phyloP scores from a whole-genome alignment of 352 stramenopile species.

The Thalassiosira hispida region DNA sequence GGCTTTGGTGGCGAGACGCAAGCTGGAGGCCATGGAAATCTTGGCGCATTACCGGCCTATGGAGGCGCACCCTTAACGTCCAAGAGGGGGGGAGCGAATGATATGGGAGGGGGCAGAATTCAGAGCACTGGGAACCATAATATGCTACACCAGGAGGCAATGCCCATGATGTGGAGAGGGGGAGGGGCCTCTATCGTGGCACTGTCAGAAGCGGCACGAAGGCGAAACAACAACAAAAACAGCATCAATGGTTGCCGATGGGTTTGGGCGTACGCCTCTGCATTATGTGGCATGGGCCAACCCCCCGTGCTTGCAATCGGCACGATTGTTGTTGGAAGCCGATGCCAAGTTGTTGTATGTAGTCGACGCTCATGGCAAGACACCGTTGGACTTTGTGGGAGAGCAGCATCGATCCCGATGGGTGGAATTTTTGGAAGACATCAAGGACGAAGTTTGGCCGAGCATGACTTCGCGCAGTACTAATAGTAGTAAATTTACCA shows the following conservation, averaged over 20 bases:
- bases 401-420: conserved; percentile 9
- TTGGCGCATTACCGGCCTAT: too few relatives aligned
- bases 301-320: conserved; percentile 34
- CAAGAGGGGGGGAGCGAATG: too few relatives aligned
- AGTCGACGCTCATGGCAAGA: conserved; percentile 48
- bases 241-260: conserved; percentile 47
- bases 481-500: background rate
- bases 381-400: conserved; percentile 51
- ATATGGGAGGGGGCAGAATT: too few relatives aligned
- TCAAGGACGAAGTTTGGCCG: conserved; percentile 45
- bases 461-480: background rate
- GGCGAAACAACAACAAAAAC: conserved; percentile 8
- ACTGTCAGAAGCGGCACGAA: too few relatives aligned
- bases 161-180: too few relatives aligned
- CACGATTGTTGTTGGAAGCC: conserved; percentile 27
- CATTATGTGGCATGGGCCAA: conserved; percentile 52
- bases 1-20: too few relatives aligned
- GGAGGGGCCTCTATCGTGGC: too few relatives aligned
- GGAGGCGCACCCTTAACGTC: too few relatives aligned
- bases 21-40: too few relatives aligned
- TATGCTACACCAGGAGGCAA: too few relatives aligned
- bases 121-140: too few relatives aligned
- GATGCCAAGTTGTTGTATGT: conserved; percentile 47
- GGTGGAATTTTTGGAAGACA: conserved; percentile 46
- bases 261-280: conserved; percentile 52